A percentile compares a stretch with the other conserved stretches of the same genome.
phyloP scores from a whole-genome alignment of 2,329 filamentous ascomycete species.

The Amphichorda felina region DNA sequence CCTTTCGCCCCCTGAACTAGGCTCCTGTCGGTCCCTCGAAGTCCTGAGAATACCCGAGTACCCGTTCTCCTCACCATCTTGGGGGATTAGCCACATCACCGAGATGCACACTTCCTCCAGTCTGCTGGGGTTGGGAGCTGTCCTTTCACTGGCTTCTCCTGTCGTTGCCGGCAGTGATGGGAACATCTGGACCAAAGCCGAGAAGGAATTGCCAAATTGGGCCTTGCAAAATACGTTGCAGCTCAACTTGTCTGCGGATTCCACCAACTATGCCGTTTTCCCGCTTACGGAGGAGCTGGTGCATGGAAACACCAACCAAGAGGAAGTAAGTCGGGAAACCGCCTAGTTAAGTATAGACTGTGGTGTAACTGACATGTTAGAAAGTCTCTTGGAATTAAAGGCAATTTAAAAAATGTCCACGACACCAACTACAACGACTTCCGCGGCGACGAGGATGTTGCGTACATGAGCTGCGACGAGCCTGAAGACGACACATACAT shows the following conservation, averaged over 20 bases:
- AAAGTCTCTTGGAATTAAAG: conserved; percentile 19
- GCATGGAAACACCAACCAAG: neutral
- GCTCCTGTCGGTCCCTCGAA: too few relatives aligned
- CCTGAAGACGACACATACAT: conserved; percentile 26
- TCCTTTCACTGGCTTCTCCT: neutral
- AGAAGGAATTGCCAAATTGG: conserved; percentile 24
- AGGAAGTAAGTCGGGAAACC: neutral
- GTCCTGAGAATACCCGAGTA: too few relatives aligned
- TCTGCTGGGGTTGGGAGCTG: neutral
- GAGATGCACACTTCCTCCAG: neutral
- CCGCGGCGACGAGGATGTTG: conserved; percentile 24
- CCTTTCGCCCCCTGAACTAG: too few relatives aligned
- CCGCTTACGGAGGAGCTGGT: conserved; percentile 30
- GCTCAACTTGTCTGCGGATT: conserved; percentile 17
- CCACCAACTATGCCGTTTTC: conserved; percentile 26
- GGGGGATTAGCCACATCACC: neutral
- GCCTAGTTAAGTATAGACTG: neutral
- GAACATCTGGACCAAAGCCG: conserved; percentile 19
- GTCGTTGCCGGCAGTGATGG: conserved; percentile 17
- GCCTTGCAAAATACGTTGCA: conserved; percentile 26
- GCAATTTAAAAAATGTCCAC: conserved; percentile 30
- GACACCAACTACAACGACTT: conserved; percentile 28
- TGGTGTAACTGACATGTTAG: too few relatives aligned
- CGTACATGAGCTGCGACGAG: conserved; percentile 45
- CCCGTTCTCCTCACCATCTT: too few relatives aligned